Evolutionary conservation across 805 yeast species (phyloP), one percentile per base, ranked within the genome.

Genomic region (Middelhovenomyces tepae): DNA sequence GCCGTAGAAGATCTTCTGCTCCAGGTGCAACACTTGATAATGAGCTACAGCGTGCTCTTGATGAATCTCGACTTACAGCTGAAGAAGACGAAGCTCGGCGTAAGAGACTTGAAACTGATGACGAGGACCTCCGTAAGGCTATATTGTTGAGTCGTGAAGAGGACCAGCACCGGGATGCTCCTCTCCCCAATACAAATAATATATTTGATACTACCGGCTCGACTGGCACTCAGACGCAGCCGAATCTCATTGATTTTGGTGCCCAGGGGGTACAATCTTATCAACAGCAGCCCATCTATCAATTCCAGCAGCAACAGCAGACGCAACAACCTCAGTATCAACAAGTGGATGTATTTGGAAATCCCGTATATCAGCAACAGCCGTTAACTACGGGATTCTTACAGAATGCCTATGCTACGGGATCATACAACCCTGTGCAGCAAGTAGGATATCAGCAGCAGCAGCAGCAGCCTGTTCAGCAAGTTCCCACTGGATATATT

Each of bases 21-120:
- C 40, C 53, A 38, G 43, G 52, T 32, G 42, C 35, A 15, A 42
- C 47, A 5, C 49, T 71, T 39, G 95, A 85, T 47, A 79, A 74
- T 13, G 95, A 84, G 34, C 60, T 89, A 44, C 78, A 75, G 55
- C 67, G 68, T 30, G 96, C 95, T 0, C 61, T 89, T 34, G 94
- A 81, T 46, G 79, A 78, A 50, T 79, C 93, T 33, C 71, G 73
- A 49, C 55, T 67, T 46, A 83, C 94, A 1, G 95, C 94, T 1
- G 86, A 80, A 43, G 87, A 82, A 41, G 95, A 86, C 45, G 81
- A 75, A 41, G 66, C 65, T 34, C 65, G 78, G 42, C 54, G 55
- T 29, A 60, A 54, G 20, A 40, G 42, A 13, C 42, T 38, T 2
- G 54, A 44, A 5, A 69, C 62, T 27, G 69, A 64, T 24, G 81